phyloP scores from a whole-genome alignment of 1,284 basidiomycete species.

The Pseudozyma sp. region DNA sequence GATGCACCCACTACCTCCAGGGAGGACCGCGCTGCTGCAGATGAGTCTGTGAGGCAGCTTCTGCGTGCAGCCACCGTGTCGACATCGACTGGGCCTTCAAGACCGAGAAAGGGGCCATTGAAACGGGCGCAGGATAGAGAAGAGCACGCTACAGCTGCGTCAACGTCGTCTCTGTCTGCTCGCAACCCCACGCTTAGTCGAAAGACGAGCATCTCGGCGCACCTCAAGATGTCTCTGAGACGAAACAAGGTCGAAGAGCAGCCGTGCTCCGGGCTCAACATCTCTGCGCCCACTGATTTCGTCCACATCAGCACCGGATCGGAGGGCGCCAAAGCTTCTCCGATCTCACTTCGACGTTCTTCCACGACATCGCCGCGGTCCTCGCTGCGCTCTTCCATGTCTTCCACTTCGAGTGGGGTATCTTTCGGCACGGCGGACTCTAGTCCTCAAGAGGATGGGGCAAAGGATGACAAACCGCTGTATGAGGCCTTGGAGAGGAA shows the following conservation, averaged over 20 bases:
- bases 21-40: background rate
- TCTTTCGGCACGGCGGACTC: background rate
- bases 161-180: constrained; percentile 2
- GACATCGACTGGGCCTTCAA: constrained; percentile 7
- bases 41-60: constrained; percentile 20
- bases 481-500: constrained; percentile 2
- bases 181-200: constrained; percentile 22
- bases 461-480: constrained; percentile 12
- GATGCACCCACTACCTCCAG: constrained; percentile 5
- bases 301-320: constrained; percentile 31
- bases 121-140: constrained; percentile 35
- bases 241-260: constrained; percentile 17
- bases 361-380: constrained; percentile 8
- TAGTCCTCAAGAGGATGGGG: background rate
- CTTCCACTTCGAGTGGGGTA: constrained; percentile 4
- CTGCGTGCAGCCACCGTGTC: constrained; percentile 24
- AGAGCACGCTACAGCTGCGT: constrained; percentile 14
- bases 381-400: constrained; percentile 12
- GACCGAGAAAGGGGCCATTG: constrained; percentile 16
- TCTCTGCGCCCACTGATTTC: constrained; percentile 36
- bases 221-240: constrained; percentile 31
- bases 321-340: constrained; percentile 1
- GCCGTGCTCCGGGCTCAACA: constrained; percentile 4
- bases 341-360: constrained; percentile 10
- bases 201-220: constrained; percentile 34